Evolutionary conservation across 495 filamentous ascomycete genomes (phyloP).

Genomic region (Immersiella caudata): DNA sequence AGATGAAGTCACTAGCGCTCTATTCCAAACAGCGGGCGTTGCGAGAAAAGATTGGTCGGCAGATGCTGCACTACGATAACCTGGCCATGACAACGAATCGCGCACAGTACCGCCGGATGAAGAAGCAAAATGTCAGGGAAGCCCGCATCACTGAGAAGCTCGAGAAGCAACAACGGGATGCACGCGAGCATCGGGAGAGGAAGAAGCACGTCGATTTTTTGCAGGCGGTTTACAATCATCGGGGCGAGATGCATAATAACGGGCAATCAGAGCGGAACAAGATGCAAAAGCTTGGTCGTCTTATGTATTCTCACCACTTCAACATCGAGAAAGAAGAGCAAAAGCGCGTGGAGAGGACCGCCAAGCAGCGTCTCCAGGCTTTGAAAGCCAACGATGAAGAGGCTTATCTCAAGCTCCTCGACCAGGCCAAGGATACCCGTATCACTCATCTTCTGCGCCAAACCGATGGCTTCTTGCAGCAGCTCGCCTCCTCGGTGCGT

Average conservation of each 20-base stretch:
- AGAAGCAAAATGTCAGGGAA: slow-evolving; percentile 95
- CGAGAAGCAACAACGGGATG: slow-evolving; percentile 97
- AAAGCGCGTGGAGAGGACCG: slow-evolving; percentile 92
- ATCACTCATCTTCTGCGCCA: slow-evolving; percentile 95
- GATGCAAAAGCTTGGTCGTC: slow-evolving; percentile 79
- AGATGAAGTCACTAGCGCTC: slow-evolving; percentile 83
- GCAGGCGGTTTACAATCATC: slow-evolving; percentile 64
- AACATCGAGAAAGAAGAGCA: slow-evolving; percentile 99
- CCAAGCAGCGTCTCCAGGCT: slow-evolving; percentile 98
- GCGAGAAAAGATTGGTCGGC: slow-evolving; percentile 79
- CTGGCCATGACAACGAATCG: slow-evolving; percentile 94
- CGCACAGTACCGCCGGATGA: slow-evolving; percentile 84
- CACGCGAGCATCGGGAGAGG: slow-evolving; percentile 89
- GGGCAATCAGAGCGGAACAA: slow-evolving; percentile 55
- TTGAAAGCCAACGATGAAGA: slow-evolving; percentile 99
- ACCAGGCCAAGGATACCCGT: slow-evolving; percentile 98
- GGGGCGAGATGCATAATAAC: slow-evolving; percentile 45
- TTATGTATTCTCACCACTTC: slow-evolving; percentile 86
- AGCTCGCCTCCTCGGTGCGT: slow-evolving; percentile 90
- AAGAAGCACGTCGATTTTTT: slow-evolving; percentile 94
- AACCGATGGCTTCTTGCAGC: slow-evolving; percentile 94
- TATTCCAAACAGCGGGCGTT: slow-evolving; percentile 83
- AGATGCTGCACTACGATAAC: slow-evolving; percentile 92
- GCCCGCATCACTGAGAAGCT: slow-evolving; percentile 96
- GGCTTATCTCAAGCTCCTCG: slow-evolving; percentile 93